Base-by-base conservation (phyloP, 2,329 filamentous ascomycete genomes). In the Cladosporium sp. region DNA sequence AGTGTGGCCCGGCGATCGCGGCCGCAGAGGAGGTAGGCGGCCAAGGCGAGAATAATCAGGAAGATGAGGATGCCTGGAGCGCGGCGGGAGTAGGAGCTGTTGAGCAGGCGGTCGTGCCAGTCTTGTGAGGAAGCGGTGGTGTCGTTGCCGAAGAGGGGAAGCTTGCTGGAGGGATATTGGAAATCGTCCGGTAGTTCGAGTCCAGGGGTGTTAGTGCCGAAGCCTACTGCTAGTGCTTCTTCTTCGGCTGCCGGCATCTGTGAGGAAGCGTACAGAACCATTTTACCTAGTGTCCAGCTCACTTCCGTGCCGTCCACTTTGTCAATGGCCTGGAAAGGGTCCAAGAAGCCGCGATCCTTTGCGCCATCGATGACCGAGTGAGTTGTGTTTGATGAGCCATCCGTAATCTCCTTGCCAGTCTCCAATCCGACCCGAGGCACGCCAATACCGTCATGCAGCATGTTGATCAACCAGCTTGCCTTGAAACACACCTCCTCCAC, bases 201-300 rank as follows among this genome's bases (percentile, higher is more conserved):
- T 35, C 68, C 69, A 0, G 90, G 87, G 3, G 87, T 80, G 68
- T 99, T 99, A 74, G 86, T 91, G 58, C 94, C 94, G 69, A 97
- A 97, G 0, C 94, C 94, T 9, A 99, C 94, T 0, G 92, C 90
- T 1, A 92, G 76, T 15, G 80, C 78, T 40, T 82, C 75, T 15
- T 57, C 47, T 17, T 62, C 61, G 1, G 78, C 80, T 0, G 90
- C 82, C 1, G 89, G 87, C 5, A 99, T 81, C 71, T 97, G 91
- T 3, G 91, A 94, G 0, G 93, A 87, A 4, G 94, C 94, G 66
- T 97, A 97, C 4, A 99, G 82, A 6, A 99, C 84, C 82, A 97
- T 97, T 70, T 97, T 96, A 1, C 94, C 94, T 4, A 99, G 77
- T 0, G 94, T 97, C 94, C 94, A 99, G 77, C 90, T 96, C 17